These are phyloP conservation scores for Tetragonia tetragonoides DNA, from an alignment of 148 eudicot genomes.

Conservation along the genomic window DNA sequence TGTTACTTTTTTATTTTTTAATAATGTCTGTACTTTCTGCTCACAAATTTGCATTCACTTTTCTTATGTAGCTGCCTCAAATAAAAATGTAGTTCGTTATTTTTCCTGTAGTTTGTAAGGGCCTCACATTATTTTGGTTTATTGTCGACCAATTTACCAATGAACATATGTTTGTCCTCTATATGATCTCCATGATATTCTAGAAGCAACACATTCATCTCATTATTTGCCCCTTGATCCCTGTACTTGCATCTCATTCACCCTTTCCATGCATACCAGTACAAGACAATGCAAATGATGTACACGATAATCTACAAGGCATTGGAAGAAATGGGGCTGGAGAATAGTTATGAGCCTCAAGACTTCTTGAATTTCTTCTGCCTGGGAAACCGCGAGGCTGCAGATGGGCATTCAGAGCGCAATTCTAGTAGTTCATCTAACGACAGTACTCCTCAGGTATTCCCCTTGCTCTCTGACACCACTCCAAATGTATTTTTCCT, in stretches of 20 bases:
- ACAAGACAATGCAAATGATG: slow-evolving; percentile 98
- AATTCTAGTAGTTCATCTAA: slow-evolving; percentile 24
- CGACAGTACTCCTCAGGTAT: slow-evolving; percentile 61
- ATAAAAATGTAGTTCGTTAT: too few species aligned
- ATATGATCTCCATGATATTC: too few species aligned
- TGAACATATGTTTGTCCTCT: too few species aligned
- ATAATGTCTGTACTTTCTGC: too few species aligned
- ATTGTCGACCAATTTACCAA: too few species aligned
- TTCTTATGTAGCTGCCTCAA: too few species aligned
- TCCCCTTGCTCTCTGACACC: background rate
- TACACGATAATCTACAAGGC: slow-evolving; percentile 76
- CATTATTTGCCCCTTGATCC: too few species aligned
- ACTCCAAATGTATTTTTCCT: background rate
- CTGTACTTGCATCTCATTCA: background rate
- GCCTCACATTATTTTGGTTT: too few species aligned
- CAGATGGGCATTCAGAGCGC: slow-evolving; percentile 15
- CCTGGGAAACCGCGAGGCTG: slow-evolving; percentile 72
- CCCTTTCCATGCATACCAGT: slow-evolving; percentile 39
- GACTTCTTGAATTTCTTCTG: slow-evolving; percentile 89
- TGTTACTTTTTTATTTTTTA: too few species aligned
- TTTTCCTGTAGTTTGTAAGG: too few species aligned
- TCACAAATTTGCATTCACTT: too few species aligned
- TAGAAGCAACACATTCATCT: too few species aligned
- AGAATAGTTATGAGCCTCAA: slow-evolving; percentile 61
- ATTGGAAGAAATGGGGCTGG: slow-evolving; percentile 62